Conservation (phyloP, 2,329 filamentous ascomycete genomes). For the Pseudopyricularia javanii region DNA sequence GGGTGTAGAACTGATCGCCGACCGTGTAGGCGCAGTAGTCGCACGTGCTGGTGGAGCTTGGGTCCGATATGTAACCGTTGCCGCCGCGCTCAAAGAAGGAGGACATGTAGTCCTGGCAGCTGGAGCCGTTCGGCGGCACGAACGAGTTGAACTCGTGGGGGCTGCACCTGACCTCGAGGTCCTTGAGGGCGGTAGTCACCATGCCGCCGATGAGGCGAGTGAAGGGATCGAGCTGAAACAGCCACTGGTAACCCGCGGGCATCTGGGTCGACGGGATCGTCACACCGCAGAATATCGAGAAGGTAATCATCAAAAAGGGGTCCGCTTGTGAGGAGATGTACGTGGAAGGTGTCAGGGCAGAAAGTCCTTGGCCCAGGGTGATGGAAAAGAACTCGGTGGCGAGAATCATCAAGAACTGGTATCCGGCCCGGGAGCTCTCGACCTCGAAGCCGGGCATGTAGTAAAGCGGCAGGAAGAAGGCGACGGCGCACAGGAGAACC, state of each 20-base stretch:
- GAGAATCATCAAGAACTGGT: slow-evolving; percentile 77
- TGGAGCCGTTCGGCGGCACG: slow-evolving; percentile 49
- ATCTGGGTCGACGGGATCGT: slow-evolving; percentile 70
- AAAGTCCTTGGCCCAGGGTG: slow-evolving; percentile 64
- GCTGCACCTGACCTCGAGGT: slow-evolving; percentile 47
- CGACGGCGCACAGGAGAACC: slow-evolving; percentile 64
- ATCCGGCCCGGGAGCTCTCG: slow-evolving; percentile 56
- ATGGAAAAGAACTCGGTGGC: slow-evolving; percentile 78
- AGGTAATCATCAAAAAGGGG: slow-evolving; percentile 71
- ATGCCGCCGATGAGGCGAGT: slow-evolving; percentile 72
- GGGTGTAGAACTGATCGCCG: slow-evolving; percentile 68
- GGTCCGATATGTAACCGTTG: slow-evolving; percentile 57
- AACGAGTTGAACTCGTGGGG: slow-evolving; percentile 54
- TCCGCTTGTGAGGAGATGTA: slow-evolving; percentile 73
- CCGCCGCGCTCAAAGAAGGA: slow-evolving; percentile 57
- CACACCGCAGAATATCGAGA: slow-evolving; percentile 79
- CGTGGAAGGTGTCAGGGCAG: slow-evolving; percentile 63
- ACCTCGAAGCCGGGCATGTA: slow-evolving; percentile 66
- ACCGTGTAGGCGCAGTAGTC: slow-evolving; percentile 72
- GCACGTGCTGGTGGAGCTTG: slow-evolving; percentile 49
- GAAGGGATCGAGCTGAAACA: slow-evolving; percentile 75
- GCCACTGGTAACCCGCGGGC: slow-evolving; percentile 69
- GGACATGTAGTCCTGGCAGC: slow-evolving; percentile 65
- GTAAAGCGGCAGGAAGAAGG: slow-evolving; percentile 75
- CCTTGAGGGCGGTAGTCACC: slow-evolving; percentile 66